These are phyloP conservation scores for Firmiana major DNA, from an alignment of 345 rosid genomes.

Conservation along the genomic window DNA sequence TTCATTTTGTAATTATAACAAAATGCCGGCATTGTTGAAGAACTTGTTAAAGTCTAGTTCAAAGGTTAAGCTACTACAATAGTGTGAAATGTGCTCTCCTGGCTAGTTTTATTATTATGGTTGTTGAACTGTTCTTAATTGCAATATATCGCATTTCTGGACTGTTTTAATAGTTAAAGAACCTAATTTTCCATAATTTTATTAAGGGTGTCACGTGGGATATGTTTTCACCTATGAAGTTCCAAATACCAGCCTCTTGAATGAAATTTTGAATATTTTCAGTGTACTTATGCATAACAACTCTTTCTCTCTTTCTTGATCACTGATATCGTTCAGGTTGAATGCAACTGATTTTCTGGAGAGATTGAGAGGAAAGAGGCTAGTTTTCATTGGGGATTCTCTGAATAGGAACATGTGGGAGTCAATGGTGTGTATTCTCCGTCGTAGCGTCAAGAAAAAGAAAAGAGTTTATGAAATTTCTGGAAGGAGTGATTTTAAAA, in stretches of 20 bases:
- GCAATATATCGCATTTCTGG: neutral
- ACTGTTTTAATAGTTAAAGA: neutral
- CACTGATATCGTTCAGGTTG: slow-evolving; percentile 37
- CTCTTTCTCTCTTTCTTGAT: slow-evolving; percentile 3
- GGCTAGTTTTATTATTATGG: neutral
- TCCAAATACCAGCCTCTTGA: neutral
- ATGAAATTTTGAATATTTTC: neutral
- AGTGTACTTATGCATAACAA: neutral
- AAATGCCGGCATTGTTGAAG: neutral
- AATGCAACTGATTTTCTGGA: slow-evolving; percentile 35
- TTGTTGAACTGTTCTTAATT: neutral
- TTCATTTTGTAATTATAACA: neutral
- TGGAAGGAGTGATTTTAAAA: slow-evolving; percentile 70
- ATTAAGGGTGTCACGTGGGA: neutral
- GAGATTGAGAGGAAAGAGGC: slow-evolving; percentile 71
- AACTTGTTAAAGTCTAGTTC: neutral
- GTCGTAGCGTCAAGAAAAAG: slow-evolving; percentile 56
- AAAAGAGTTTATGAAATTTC: slow-evolving; percentile 69
- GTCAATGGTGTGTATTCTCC: slow-evolving; percentile 82
- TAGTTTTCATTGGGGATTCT: slow-evolving; percentile 87
- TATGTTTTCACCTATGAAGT: neutral
- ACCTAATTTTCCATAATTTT: neutral
- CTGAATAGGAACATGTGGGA: slow-evolving; percentile 91
- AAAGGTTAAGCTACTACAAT: neutral
- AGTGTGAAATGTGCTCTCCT: neutral